phyloP scores from a whole-genome alignment of 23 red algal species.

The Cyanidium caldarium region DNA sequence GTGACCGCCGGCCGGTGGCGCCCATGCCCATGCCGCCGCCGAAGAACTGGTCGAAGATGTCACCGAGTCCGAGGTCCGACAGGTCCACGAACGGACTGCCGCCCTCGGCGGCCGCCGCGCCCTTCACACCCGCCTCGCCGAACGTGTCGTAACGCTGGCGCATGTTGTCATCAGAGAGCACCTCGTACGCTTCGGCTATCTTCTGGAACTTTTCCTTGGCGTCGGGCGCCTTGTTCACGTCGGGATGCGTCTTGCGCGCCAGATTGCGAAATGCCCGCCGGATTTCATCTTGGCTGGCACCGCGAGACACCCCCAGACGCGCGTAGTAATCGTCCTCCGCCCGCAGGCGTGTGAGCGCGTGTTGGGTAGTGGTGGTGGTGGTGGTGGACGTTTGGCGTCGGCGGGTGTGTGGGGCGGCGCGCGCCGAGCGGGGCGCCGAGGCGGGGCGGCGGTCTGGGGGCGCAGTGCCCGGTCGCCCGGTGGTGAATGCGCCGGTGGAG shows the following conservation, averaged over 20 bases:
- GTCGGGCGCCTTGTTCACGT: constrained; percentile 69
- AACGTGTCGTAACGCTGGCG: constrained; percentile 95
- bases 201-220: constrained; percentile 95
- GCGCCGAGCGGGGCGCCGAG: no score
- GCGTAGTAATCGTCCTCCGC: constrained; percentile 64
- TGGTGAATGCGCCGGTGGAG: no score
- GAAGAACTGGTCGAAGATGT: constrained; percentile 99
- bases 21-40: constrained; percentile 26
- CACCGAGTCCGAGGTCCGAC: constrained; percentile 64
- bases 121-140: constrained; percentile 93
- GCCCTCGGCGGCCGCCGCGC: constrained; percentile 19
- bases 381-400: no score
- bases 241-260: constrained; percentile 75
- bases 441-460: no score
- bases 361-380: no score
- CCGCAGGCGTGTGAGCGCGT: no score
- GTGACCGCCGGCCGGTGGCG: constrained; percentile 9
- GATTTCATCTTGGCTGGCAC: constrained; percentile 49
- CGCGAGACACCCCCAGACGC: constrained; percentile 45
- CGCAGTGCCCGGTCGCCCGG: no score
- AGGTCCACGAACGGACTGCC: constrained; percentile 61
- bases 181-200: constrained; percentile 76
- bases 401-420: no score
- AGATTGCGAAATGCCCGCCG: constrained; percentile 72
- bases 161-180: constrained; percentile 66